Base-by-base conservation (phyloP, 1,284 basidiomycete genomes). In the Meripilus lineatus region DNA sequence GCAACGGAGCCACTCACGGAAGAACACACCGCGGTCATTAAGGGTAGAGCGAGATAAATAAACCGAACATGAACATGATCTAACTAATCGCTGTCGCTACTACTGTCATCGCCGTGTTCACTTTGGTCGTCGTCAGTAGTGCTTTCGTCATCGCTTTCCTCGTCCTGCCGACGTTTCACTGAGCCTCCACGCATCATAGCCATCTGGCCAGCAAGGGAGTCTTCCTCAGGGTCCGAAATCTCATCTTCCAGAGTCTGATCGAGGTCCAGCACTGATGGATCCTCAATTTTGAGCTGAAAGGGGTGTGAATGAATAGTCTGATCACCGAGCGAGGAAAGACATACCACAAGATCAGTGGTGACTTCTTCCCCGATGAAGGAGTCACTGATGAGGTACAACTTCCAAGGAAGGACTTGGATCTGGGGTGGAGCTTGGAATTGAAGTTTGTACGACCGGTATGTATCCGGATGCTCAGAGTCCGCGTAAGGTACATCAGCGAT, bases 151-250 rank as follows among this genome's bases (percentile, higher is more conserved):
- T 68, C 71, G 3, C 63, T 63, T 4, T 53, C 55, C 0, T 40
- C 50, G 14, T 48, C 47, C 20, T 4, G 20, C 42, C 57, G 63
- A 49, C 71, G 80, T 75, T 93, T 95, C 44, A 98, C 93, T 30
- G 80, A 64, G 13, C 85, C 89, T 4, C 96, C 96, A 42, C 91
- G 84, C 92, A 99, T 95, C 40, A 86, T 79, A 2, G 95, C 94
- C 93, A 99, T 97, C 72, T 99, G 96, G 3, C 96, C 96, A 3
- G 94, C 96, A 37, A 99, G 70, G 20, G 84, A 79, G 65, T 96
- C 94, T 66, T 97, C 94, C 38, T 97, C 94, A 0, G 93, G 93
- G 44, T 96, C 93, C 1, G 91, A 95, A 50, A 97, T 97, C 47
- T 94, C 92, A 58, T 95, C 93, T 39, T 94, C 93, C 13, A 66